Percentiles rank a stretch among this genome's conserved stretches.
Evolutionary conservation across 257 asterid species (phyloP).

Genomic region (Rhazya stricta): DNA sequence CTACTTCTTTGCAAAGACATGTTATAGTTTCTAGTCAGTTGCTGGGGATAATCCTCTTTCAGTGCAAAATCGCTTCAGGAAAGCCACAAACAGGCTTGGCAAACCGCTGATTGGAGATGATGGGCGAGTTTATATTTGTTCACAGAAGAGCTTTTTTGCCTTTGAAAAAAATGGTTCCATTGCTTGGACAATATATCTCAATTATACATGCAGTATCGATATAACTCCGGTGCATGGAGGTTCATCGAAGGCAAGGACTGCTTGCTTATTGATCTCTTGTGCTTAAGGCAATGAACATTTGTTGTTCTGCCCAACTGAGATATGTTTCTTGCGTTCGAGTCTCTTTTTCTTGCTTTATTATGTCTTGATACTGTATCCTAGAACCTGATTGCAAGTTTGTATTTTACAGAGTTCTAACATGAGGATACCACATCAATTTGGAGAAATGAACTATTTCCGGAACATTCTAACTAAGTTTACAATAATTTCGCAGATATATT

Average conservation of each 20-base stretch:
- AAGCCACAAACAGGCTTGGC: conserved; percentile 30
- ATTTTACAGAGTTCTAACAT: background rate
- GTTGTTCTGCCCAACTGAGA: background rate
- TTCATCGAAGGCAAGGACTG: conserved; percentile 56
- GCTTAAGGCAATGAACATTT: background rate
- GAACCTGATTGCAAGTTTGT: background rate
- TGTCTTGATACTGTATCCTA: background rate
- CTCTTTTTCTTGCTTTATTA: background rate
- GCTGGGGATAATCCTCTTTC: conserved; percentile 5
- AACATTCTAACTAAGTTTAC: background rate
- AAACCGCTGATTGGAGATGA: conserved; percentile 77
- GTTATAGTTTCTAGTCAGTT: background rate
- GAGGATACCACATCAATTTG: background rate
- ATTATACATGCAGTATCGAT: conserved; percentile 46
- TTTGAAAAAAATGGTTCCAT: conserved; percentile 73
- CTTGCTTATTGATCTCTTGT: background rate
- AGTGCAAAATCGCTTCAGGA: conserved; percentile 40
- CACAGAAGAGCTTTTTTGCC: conserved; percentile 51
- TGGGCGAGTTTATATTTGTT: conserved; percentile 59
- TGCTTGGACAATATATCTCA: conserved; percentile 61
- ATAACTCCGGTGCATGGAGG: conserved; percentile 75
- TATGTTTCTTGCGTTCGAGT: background rate
- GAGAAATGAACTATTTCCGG: background rate
- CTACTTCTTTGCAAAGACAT: background rate
- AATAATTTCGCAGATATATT: conserved; percentile 57